Evolutionary conservation across 116 monocot genomes (phyloP).

Genomic region (Iris pallida): DNA sequence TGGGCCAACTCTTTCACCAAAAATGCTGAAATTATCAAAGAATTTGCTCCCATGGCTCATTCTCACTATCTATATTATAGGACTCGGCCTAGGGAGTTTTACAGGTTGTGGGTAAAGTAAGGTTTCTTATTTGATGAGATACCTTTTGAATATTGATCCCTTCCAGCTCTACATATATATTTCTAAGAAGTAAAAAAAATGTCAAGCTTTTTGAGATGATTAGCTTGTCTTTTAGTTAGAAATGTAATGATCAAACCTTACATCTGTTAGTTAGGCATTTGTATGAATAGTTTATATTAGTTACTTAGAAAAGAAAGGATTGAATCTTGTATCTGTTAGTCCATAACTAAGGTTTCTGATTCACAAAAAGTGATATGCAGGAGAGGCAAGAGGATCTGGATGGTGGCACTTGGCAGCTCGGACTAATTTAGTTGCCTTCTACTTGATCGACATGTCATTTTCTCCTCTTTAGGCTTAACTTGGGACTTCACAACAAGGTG

Average conservation of each 20-base stretch:
- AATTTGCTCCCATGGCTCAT: slow-evolving; percentile 51
- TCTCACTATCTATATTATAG: slow-evolving; percentile 45
- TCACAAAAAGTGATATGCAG: slow-evolving; percentile 14
- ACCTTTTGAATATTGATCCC: too few relatives aligned
- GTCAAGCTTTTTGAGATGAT: too few relatives aligned
- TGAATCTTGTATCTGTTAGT: background rate
- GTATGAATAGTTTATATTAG: too few relatives aligned
- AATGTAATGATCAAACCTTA: too few relatives aligned
- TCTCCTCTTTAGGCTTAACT: slow-evolving; percentile 48
- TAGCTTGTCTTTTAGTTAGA: too few relatives aligned
- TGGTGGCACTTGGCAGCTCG: slow-evolving; percentile 73
- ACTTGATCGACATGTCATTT: slow-evolving; percentile 57
- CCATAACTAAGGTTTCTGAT: background rate
- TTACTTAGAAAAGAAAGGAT: too few relatives aligned
- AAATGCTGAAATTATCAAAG: slow-evolving; percentile 30
- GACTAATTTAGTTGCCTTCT: slow-evolving; percentile 67
- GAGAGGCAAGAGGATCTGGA: slow-evolving; percentile 76
- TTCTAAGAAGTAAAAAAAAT: too few relatives aligned
- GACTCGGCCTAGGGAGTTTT: slow-evolving; percentile 68
- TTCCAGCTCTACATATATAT: too few relatives aligned
- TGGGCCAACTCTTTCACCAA: too few relatives aligned
- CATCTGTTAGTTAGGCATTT: too few relatives aligned
- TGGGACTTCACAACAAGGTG: slow-evolving; percentile 48
- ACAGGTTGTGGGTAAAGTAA: too few relatives aligned
- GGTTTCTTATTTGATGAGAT: too few relatives aligned